Conservation (phyloP, 2,329 filamentous ascomycete species). For the Sporothrix globosa region DNA sequence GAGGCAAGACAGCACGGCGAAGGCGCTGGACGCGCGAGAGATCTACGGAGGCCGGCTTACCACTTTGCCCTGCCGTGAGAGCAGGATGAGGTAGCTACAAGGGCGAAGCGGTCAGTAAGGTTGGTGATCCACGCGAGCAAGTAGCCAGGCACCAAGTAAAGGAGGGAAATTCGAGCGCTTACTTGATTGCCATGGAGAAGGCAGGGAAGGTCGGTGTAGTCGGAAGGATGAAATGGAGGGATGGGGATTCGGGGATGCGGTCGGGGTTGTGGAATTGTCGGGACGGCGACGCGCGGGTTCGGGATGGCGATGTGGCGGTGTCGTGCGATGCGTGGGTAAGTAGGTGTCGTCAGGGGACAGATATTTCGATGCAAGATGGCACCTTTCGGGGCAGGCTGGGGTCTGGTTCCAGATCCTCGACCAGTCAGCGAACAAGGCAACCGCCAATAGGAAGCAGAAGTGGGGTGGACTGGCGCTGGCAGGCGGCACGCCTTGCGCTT, state of each 20-base stretch:
- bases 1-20: neutral
- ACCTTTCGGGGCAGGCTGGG: neutral
- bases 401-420: slow-evolving; percentile 19
- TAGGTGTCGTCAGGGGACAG: slow-evolving; percentile 32
- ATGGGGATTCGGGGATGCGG: neutral
- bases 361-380: slow-evolving; percentile 30
- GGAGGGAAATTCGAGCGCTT: slow-evolving; percentile 38
- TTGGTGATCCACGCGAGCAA: neutral
- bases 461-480: slow-evolving; percentile 15
- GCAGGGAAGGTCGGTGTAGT: neutral
- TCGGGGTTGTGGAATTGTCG: neutral
- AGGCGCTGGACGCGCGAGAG: no score
- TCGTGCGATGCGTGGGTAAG: slow-evolving; percentile 16
- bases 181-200: slow-evolving; percentile 56
- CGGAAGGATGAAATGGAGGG: neutral
- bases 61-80: slow-evolving; percentile 98
- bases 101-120: slow-evolving; percentile 17
- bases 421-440: slow-evolving; percentile 18
- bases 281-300: neutral
- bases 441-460: slow-evolving; percentile 21
- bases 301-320: slow-evolving; percentile 8
- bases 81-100: slow-evolving; percentile 91
- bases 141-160: neutral
- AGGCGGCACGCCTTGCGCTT: neutral
- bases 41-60: slow-evolving; percentile 57